phyloP scores from a whole-genome alignment of 129 eudicot species.

The Erigeron canadensis region DNA sequence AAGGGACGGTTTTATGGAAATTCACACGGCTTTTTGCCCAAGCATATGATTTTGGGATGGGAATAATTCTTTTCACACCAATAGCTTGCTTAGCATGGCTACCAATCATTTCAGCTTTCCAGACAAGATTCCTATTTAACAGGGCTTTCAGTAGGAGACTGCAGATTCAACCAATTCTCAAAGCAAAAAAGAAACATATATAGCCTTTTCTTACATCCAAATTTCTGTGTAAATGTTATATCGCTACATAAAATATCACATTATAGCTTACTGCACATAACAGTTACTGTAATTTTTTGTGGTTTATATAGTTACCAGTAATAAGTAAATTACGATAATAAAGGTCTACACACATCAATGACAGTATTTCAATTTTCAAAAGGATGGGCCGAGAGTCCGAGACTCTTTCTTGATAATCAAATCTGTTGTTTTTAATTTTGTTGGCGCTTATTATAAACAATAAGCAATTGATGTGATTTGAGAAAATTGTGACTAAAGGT shows the following conservation, averaged over 20 bases:
- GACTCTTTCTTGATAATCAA: too few relatives aligned
- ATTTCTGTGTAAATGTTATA: slow-evolving; percentile 27
- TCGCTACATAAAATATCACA: slow-evolving; percentile 10
- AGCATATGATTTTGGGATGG: slow-evolving; percentile 90
- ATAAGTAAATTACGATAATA: slow-evolving; percentile 31
- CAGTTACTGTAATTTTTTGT: slow-evolving; percentile 14
- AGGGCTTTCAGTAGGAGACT: slow-evolving; percentile 84
- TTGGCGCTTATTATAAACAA: too few relatives aligned
- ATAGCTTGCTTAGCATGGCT: slow-evolving; percentile 92
- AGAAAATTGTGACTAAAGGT: neutral
- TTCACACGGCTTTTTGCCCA: slow-evolving; percentile 70
- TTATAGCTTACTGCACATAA: slow-evolving; percentile 32
- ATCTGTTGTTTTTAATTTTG: too few relatives aligned
- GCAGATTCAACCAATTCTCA: slow-evolving; percentile 84
- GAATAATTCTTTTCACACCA: slow-evolving; percentile 74
- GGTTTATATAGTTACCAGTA: slow-evolving; percentile 2
- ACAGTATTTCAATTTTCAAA: slow-evolving; percentile 39
- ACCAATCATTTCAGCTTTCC: slow-evolving; percentile 81
- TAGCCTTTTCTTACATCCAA: slow-evolving; percentile 13
- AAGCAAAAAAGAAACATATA: slow-evolving; percentile 66
- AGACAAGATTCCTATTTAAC: slow-evolving; percentile 84
- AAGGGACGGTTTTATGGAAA: slow-evolving; percentile 66
- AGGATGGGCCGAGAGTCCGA: neutral
- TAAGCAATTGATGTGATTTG: neutral
- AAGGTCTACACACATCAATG: slow-evolving; percentile 44